phyloP scores from a whole-genome alignment of 179 eudicot species.

The Beta macrorhiza region DNA sequence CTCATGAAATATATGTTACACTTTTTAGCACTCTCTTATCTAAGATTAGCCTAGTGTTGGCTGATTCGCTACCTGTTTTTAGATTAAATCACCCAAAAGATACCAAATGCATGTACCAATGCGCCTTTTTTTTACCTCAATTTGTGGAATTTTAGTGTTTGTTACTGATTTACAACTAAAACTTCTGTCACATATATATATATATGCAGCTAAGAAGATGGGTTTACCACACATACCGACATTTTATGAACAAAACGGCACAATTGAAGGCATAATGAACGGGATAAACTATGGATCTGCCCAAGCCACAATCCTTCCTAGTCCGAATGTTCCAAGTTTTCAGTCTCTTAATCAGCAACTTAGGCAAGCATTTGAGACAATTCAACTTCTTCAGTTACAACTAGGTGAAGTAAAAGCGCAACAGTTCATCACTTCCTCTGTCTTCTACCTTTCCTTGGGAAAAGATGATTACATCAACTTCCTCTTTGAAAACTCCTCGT shows the following conservation, averaged over 20 bases:
- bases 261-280: slow-evolving; percentile 39
- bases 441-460: slow-evolving; percentile 65
- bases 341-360: slow-evolving; percentile 66
- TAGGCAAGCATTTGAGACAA: slow-evolving; percentile 52
- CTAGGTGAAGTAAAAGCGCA: slow-evolving; percentile 39
- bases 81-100: too few relatives aligned
- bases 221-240: slow-evolving; percentile 42
- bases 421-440: slow-evolving; percentile 40
- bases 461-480: slow-evolving; percentile 56
- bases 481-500: slow-evolving; percentile 27
- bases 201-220: slow-evolving; percentile 48
- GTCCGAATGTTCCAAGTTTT: slow-evolving; percentile 33
- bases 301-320: slow-evolving; percentile 44
- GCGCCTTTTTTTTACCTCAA: too few relatives aligned
- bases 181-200: neutral
- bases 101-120: too few relatives aligned
- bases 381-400: slow-evolving; percentile 53
- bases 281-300: slow-evolving; percentile 60
- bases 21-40: too few relatives aligned
- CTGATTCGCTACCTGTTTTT: too few relatives aligned
- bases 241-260: slow-evolving; percentile 57
- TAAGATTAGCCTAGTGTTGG: too few relatives aligned
- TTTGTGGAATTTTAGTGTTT: too few relatives aligned
- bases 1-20: too few relatives aligned
- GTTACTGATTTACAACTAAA: neutral